Evolutionary conservation across 2,329 filamentous ascomycete genomes (phyloP).

Genomic region (Dactylellina sp.): DNA sequence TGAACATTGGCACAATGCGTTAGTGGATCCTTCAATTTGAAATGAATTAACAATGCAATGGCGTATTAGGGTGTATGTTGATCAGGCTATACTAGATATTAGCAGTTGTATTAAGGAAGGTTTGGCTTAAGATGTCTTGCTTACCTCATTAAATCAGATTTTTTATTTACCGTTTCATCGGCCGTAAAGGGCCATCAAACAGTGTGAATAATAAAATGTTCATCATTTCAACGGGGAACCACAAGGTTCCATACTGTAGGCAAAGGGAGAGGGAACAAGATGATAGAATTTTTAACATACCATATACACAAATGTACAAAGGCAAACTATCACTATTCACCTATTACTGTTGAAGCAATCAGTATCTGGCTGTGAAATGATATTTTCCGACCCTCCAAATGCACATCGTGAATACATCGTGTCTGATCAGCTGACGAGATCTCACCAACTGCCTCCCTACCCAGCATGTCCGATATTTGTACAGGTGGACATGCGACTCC

Average conservation of each 20-base stretch:
- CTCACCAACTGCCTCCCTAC: slow-evolving; percentile 64
- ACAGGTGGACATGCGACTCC: slow-evolving; percentile 63
- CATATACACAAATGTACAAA: slow-evolving; percentile 35
- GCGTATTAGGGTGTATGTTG: slow-evolving; percentile 37
- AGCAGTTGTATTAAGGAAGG: slow-evolving; percentile 52
- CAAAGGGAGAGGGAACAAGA: slow-evolving; percentile 57
- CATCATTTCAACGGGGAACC: slow-evolving; percentile 62
- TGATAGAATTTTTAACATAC: slow-evolving; percentile 53
- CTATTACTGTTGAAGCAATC: slow-evolving; percentile 29
- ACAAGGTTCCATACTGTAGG: slow-evolving; percentile 21
- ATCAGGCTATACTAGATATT: slow-evolving; percentile 27
- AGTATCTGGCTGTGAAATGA: slow-evolving; percentile 3
- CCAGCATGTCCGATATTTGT: slow-evolving; percentile 62
- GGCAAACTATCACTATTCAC: slow-evolving; percentile 21
- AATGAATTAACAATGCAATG: slow-evolving; percentile 6
- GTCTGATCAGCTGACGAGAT: slow-evolving; percentile 65
- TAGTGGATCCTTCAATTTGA: slow-evolving; percentile 11
- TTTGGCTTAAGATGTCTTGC: slow-evolving; percentile 36
- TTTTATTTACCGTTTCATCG: slow-evolving; percentile 63
- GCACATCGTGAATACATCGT: slow-evolving; percentile 40
- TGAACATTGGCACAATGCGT: slow-evolving; percentile 4
- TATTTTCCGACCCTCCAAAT: slow-evolving; percentile 56
- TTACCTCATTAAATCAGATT: slow-evolving; percentile 67
- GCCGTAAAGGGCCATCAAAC: slow-evolving; percentile 63
- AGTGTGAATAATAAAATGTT: slow-evolving; percentile 64